Conservation (phyloP, 495 filamentous ascomycete species). For the Podospora conica region DNA sequence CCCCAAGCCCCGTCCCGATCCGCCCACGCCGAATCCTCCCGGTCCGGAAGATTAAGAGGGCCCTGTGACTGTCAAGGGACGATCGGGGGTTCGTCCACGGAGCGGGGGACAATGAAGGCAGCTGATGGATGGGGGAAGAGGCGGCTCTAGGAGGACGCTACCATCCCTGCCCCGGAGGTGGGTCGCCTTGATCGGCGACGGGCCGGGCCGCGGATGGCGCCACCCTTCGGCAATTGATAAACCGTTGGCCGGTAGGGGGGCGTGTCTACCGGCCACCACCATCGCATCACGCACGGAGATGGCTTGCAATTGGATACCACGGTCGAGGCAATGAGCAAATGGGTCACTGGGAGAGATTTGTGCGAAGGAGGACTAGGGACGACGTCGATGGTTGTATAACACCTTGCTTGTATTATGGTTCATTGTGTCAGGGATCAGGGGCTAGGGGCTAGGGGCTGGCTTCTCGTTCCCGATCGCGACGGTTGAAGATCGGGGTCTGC, state of each 20-base stretch:
- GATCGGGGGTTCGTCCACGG: background rate
- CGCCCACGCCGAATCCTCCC: constrained; percentile 29
- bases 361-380: no score
- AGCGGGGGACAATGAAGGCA: background rate
- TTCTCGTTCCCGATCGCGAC: background rate
- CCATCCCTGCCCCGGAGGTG: constrained; percentile 9
- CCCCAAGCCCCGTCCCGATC: constrained; percentile 24
- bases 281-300: background rate
- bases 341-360: no score
- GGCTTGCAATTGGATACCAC: background rate
- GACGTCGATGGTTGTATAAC: background rate
- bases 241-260: background rate
- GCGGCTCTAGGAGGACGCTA: background rate
- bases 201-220: constrained; percentile 20
- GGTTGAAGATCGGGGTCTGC: background rate
- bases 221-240: constrained; percentile 9
- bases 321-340: background rate
- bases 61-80: background rate
- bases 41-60: constrained; percentile 14
- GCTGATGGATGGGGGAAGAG: background rate
- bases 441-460: background rate
- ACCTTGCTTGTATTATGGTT: background rate
- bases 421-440: background rate
- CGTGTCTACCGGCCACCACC: background rate
- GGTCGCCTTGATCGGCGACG: constrained; percentile 21